A percentile compares a stretch with the other conserved stretches of the same genome.
These are phyloP conservation scores for Primulina tabacum DNA, from an alignment of 257 asterid genomes.

Conservation along the genomic window DNA sequence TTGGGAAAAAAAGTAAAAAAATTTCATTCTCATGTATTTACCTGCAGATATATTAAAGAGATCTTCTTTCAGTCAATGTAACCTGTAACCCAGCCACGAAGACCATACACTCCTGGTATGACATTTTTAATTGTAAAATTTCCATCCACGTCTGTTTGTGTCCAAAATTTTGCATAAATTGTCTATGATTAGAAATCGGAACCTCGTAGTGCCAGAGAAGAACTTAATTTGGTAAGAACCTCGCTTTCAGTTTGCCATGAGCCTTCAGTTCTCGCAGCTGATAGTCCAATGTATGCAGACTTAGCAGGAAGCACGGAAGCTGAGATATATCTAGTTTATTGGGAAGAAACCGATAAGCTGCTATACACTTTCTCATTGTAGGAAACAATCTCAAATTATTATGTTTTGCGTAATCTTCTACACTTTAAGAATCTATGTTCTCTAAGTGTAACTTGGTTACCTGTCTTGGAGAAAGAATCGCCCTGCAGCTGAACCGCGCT, in stretches of 20 bases:
- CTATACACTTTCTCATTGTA: background rate
- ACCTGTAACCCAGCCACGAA: constrained; percentile 60
- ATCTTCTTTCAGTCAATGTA: constrained; percentile 37
- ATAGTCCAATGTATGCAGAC: constrained; percentile 44
- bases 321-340: constrained; percentile 37
- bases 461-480: constrained; percentile 44
- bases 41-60: too few species aligned
- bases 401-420: background rate
- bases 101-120: constrained; percentile 41
- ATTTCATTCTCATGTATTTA: too few species aligned
- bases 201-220: background rate
- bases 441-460: constrained; percentile 15
- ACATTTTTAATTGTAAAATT: constrained; percentile 41
- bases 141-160: constrained; percentile 44
- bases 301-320: constrained; percentile 41
- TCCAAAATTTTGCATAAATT: constrained; percentile 38
- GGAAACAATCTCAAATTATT: background rate
- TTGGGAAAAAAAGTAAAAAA: too few species aligned
- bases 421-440: background rate
- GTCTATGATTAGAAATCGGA: background rate
- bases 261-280: constrained; percentile 44
- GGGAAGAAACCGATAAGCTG: constrained; percentile 10
- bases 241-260: constrained; percentile 66
- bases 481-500: constrained; percentile 54
- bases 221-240: constrained; percentile 23